phyloP scores from a whole-genome alignment of 176 grass and related monocot genomes.

The Lolium rigidum region DNA sequence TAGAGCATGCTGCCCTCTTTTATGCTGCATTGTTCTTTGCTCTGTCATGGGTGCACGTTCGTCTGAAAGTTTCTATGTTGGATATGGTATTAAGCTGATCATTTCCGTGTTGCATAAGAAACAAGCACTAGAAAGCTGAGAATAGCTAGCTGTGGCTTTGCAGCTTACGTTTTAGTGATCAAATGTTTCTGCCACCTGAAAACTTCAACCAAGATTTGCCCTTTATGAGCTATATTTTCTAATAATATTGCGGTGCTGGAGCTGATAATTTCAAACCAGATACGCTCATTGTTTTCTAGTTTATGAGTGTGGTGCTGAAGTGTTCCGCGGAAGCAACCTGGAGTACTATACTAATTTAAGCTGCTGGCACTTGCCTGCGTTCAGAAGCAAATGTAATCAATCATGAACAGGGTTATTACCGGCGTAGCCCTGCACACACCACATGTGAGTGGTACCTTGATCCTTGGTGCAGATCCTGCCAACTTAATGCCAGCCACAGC shows the following conservation, averaged over 20 bases:
- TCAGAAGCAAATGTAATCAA: slow-evolving; percentile 3
- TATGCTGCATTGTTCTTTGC: slow-evolving; percentile 3
- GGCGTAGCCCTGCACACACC: background rate
- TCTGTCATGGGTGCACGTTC: slow-evolving; percentile 29
- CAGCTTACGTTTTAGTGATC: background rate
- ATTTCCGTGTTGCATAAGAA: slow-evolving; percentile 6
- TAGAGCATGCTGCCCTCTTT: background rate
- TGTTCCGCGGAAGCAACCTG: background rate
- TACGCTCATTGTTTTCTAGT: background rate
- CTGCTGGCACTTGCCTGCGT: background rate
- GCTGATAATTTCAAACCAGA: background rate
- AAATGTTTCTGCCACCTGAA: background rate
- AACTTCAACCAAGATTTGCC: background rate
- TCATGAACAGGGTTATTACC: background rate
- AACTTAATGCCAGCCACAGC: background rate
- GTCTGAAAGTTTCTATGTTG: background rate
- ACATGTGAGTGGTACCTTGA: slow-evolving; percentile 21
- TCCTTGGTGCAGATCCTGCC: slow-evolving; percentile 24
- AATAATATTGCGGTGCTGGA: background rate
- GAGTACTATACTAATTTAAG: background rate
- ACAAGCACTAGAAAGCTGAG: background rate
- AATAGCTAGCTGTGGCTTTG: background rate
- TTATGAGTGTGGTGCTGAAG: background rate
- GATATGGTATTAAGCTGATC: slow-evolving; percentile 10
- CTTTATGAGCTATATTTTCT: background rate